phyloP scores from a whole-genome alignment of 441 rosid genomes.

The Capsella rubella region DNA sequence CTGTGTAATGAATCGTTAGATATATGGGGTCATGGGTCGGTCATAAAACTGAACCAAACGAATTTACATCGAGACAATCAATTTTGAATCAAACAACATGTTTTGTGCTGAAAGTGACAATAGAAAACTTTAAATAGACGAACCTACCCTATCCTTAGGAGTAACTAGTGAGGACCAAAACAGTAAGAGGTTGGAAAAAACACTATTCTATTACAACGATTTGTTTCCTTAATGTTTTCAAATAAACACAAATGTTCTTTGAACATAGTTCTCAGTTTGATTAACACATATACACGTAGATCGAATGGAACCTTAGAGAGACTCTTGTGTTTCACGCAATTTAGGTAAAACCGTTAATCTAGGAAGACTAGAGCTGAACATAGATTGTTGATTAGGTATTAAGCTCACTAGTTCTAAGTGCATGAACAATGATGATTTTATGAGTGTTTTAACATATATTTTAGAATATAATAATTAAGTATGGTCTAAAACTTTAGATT shows the following conservation, averaged over 20 bases:
- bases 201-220: too few species aligned
- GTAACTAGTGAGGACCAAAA: slow-evolving; percentile 8
- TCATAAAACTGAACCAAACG: slow-evolving; percentile 22
- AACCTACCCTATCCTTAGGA: slow-evolving; percentile 5
- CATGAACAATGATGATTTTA: too few species aligned
- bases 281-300: background rate
- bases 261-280: background rate
- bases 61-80: slow-evolving; percentile 17
- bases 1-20: background rate
- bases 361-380: slow-evolving; percentile 14
- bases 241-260: background rate
- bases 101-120: slow-evolving; percentile 14
- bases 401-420: background rate
- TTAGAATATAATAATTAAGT: too few species aligned
- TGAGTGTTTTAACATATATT: background rate
- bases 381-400: slow-evolving; percentile 4
- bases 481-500: too few species aligned
- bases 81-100: slow-evolving; percentile 10
- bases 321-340: slow-evolving; percentile 9
- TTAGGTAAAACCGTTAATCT: slow-evolving; percentile 23
- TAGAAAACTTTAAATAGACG: slow-evolving; percentile 26
- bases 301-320: background rate
- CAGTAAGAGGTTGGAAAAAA: background rate
- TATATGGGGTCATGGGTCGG: background rate
- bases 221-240: too few species aligned